phyloP scores from a whole-genome alignment of 2,329 filamentous ascomycete species.

The Penicillium sp. region DNA sequence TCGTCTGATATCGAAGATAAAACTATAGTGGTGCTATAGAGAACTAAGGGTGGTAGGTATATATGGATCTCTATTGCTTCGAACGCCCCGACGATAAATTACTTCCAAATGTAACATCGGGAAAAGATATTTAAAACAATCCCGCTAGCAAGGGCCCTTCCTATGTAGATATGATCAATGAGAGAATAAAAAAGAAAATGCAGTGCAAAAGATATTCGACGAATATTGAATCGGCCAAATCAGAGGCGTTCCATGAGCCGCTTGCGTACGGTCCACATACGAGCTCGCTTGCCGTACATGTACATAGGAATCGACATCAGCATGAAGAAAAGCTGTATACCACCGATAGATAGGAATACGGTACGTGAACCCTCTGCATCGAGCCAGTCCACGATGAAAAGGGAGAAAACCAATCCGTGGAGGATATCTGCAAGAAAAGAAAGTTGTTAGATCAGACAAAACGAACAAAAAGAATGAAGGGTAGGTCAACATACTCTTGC shows the following conservation, averaged over 20 bases:
- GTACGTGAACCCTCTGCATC: conserved; percentile 69
- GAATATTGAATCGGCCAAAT: conserved; percentile 3
- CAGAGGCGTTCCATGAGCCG: conserved; percentile 80
- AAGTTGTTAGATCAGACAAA: conserved; percentile 10
- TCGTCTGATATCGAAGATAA: no score
- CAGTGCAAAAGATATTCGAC: not conserved
- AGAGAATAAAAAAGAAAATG: not conserved
- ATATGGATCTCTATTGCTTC: not conserved
- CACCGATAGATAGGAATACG: conserved; percentile 79
- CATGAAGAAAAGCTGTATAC: conserved; percentile 78
- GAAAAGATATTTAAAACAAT: not conserved
- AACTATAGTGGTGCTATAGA: not conserved
- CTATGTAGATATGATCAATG: not conserved
- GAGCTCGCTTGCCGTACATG: conserved; percentile 82
- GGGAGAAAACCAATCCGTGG: conserved; percentile 81
- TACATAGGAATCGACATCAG: conserved; percentile 85
- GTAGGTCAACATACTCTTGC: conserved; percentile 63
- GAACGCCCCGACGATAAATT: not conserved
- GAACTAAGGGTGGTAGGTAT: not conserved
- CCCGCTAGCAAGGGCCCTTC: not conserved
- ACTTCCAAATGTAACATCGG: not conserved
- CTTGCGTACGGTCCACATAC: conserved; percentile 91
- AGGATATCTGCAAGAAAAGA: conserved; percentile 61
- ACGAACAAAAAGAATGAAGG: not conserved
- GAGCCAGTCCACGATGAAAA: conserved; percentile 88